Evolutionary conservation across 257 asterid genomes (phyloP), one percentile per base, ranked within the genome.

Genomic region (Capsicum chinense): DNA sequence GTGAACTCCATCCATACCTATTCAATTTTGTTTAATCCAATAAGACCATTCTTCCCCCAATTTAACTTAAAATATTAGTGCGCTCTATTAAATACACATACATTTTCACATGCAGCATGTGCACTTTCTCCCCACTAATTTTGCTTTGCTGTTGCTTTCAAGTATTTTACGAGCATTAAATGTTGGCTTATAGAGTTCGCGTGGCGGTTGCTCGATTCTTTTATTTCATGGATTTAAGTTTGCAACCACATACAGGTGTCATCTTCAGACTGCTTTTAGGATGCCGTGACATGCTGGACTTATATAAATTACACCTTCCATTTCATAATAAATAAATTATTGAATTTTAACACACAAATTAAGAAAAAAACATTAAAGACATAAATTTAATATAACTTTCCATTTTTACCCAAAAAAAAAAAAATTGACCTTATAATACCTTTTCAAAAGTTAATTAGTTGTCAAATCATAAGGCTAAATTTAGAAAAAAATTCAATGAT

Each of bases 1-100:
- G 91, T 44, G 5, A 8, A 76, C 50, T 76, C 63, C 62, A 14
- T 54, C 15, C 81, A 76, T 76, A 1, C 11, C 64, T 76, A 26
- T 26, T 52, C 62, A 21, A 76, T 6, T 54, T 76, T 76, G 33
- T 1, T 44, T 39, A 54, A 63, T 26, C 63, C 17, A 76, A 76
- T 15, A 52, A 52, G 16, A 52, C 47, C 26, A 21, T 76, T 54
- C 47, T 76, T 52, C 7, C 48, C 81, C 81, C 39, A 19, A 74
- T 48, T 39, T 5, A 69, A 69, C 2, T 19, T 39, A 0, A 14
- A 67, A 3, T 69, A 69, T n/a, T 16, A 69, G 8, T 14, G 33
- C 56, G 33, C 33, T 26, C 79, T 68, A 39, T 58, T 16, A 58
- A 3, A 58, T 15, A 16, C 9, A 0, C 58, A 39, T 39, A 0